Base-by-base conservation (phyloP, 306 rosid species). In the Vigna hirtella region DNA sequence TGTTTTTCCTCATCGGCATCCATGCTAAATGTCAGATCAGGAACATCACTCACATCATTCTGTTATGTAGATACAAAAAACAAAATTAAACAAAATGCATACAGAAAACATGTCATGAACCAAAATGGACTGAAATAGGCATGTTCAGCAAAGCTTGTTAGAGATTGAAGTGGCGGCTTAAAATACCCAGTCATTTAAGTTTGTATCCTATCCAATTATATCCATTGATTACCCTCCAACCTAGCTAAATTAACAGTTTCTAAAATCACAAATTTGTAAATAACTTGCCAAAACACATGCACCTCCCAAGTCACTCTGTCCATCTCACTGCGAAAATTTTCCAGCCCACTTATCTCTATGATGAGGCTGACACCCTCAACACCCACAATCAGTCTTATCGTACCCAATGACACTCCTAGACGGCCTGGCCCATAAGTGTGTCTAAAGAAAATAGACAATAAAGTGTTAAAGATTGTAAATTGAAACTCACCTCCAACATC, bases 1-100 rank as follows among this genome's bases (percentile, higher is more conserved):
- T 84, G 99, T 58, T 96, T 91, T 86, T 96, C 99, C 79, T 96
- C 99, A 70, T 96, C 99, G 10, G 99, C 96, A 50, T 96, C 99
- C 97, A 91, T 93, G 94, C 98, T 91, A 91, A 96, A 96, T 26
- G 99, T 93, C 82, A 93, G 90, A 90, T 96, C 99, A 80, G 84
- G 98, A 85, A 91, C 68, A 77, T 93, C 98, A 75, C 89, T 93
- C 63, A 93, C 96, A 76, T 96, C 98, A 73, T 96, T 96, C 99
- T 93, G 88, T 76, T 61, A 64, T 2, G 4, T 15, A 18, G 3
- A 63, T 43, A 71, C 16, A 78, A 50, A 75, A 26, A 62, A 81
- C 9, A 45, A 61, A 70, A 57, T 59, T 18, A 63, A 58, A 45
- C 45, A 45, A 66, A 55, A 55, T 43, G 38, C 65, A 77, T 48